phyloP scores from a whole-genome alignment of 345 rosid species.

The Mallotus nudiflorus region DNA sequence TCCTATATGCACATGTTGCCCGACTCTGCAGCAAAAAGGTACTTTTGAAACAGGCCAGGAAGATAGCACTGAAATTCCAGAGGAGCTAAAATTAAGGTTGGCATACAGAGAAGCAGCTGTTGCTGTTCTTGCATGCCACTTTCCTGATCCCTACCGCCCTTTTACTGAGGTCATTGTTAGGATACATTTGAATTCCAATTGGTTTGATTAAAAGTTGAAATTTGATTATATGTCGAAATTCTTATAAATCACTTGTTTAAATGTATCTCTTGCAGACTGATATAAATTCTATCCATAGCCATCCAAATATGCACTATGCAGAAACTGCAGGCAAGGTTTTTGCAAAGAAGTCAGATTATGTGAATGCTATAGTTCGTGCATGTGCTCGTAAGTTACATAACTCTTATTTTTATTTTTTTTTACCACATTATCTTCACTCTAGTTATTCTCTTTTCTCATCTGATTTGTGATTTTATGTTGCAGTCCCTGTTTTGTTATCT shows the following conservation, averaged over 20 bases:
- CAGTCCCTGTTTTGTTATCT: no score
- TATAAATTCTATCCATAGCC: slow-evolving; percentile 69
- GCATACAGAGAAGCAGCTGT: slow-evolving; percentile 97
- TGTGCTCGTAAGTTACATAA: slow-evolving; percentile 76
- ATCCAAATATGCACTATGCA: slow-evolving; percentile 72
- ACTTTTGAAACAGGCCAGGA: slow-evolving; percentile 96
- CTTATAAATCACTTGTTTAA: slow-evolving; percentile 17
- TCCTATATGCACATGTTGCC: slow-evolving; percentile 23
- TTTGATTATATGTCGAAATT: slow-evolving; percentile 15
- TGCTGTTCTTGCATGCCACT: slow-evolving; percentile 85
- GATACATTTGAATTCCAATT: background rate
- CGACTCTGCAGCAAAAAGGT: slow-evolving; percentile 77
- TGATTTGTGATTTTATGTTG: background rate
- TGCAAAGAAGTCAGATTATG: slow-evolving; percentile 71
- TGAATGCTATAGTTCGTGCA: slow-evolving; percentile 74
- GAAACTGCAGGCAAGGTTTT: slow-evolving; percentile 66
- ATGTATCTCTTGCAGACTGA: slow-evolving; percentile 60
- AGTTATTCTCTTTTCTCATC: background rate
- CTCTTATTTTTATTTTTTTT: background rate
- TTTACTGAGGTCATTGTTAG: slow-evolving; percentile 54
- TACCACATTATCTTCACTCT: background rate
- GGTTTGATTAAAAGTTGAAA: background rate
- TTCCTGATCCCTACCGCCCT: slow-evolving; percentile 77
- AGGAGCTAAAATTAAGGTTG: slow-evolving; percentile 77
- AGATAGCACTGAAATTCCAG: slow-evolving; percentile 80